A percentile compares a stretch with the other conserved stretches of the same genome.
phyloP scores from a whole-genome alignment of 345 rosid species.

The Turritis glabra region DNA sequence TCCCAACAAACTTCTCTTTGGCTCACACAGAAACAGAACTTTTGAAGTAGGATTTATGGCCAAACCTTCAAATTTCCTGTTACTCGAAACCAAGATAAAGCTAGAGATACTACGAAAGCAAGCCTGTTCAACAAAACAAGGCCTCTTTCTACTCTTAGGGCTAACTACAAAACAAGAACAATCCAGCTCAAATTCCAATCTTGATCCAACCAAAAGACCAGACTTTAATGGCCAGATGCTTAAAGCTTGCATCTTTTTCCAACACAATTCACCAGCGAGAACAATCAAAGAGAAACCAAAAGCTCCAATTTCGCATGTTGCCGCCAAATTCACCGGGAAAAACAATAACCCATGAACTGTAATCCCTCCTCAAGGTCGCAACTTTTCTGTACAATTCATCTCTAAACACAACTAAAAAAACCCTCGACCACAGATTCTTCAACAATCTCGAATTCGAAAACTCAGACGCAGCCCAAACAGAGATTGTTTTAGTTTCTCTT shows the following conservation, averaged over 20 bases:
- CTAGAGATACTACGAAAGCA: slow-evolving; percentile 37
- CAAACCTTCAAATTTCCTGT: slow-evolving; percentile 31
- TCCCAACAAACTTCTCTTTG: slow-evolving; percentile 38
- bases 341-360: slow-evolving; percentile 23
- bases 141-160: slow-evolving; percentile 37
- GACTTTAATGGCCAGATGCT: slow-evolving; percentile 33
- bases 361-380: slow-evolving; percentile 7
- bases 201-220: slow-evolving; percentile 54
- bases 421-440: not conserved
- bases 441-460: slow-evolving; percentile 5
- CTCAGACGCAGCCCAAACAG: not conserved
- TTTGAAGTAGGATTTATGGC: slow-evolving; percentile 33
- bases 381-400: not conserved
- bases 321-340: not conserved
- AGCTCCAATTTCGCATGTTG: slow-evolving; percentile 11
- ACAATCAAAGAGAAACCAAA: slow-evolving; percentile 24
- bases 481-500: slow-evolving; percentile 3
- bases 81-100: slow-evolving; percentile 41
- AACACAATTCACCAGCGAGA: slow-evolving; percentile 12
- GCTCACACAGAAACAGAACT: slow-evolving; percentile 38
- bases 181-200: slow-evolving; percentile 49
- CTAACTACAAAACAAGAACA: slow-evolving; percentile 38
- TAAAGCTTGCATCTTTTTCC: slow-evolving; percentile 72
- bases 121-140: slow-evolving; percentile 29
- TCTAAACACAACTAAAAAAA: not conserved